These are phyloP conservation scores for Dactylis glomerata DNA, from an alignment of 176 grass and related monocot genomes.

Conservation along the genomic window DNA sequence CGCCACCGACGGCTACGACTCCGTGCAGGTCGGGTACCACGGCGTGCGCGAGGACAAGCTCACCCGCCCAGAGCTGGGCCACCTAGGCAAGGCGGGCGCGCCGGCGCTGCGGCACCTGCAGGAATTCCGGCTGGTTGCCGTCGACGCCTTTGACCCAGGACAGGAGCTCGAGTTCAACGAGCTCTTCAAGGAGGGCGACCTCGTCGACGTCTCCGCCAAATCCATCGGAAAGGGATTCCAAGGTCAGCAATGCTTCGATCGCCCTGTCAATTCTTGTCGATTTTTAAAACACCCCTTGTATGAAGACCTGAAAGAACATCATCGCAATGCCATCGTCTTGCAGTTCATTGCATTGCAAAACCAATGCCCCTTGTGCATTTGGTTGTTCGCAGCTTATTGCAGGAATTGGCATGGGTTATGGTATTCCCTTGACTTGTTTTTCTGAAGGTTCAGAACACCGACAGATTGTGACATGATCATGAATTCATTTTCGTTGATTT, in stretches of 20 bases:
- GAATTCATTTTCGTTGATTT: not conserved
- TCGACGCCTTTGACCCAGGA: slow-evolving; percentile 67
- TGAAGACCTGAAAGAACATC: not conserved
- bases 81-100: slow-evolving; percentile 85
- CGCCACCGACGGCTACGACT: slow-evolving; percentile 84
- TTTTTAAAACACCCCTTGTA: not conserved
- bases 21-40: slow-evolving; percentile 89
- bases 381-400: not conserved
- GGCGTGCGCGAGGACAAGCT: slow-evolving; percentile 91
- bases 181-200: slow-evolving; percentile 89
- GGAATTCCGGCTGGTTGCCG: slow-evolving; percentile 77
- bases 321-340: not conserved
- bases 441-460: not conserved
- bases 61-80: slow-evolving; percentile 82
- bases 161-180: slow-evolving; percentile 65
- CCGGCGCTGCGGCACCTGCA: slow-evolving; percentile 73
- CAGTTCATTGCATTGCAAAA: not conserved
- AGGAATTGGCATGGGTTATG: not conserved
- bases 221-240: slow-evolving; percentile 98
- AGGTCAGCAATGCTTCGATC: slow-evolving; percentile 33
- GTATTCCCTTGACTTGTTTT: not conserved
- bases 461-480: too few relatives aligned
- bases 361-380: not conserved
- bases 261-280: not conserved
- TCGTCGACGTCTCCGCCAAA: slow-evolving; percentile 84